These are phyloP conservation scores for Penicillium sp. DNA, from an alignment of 2,329 filamentous ascomycete genomes.

Conservation along the genomic window DNA sequence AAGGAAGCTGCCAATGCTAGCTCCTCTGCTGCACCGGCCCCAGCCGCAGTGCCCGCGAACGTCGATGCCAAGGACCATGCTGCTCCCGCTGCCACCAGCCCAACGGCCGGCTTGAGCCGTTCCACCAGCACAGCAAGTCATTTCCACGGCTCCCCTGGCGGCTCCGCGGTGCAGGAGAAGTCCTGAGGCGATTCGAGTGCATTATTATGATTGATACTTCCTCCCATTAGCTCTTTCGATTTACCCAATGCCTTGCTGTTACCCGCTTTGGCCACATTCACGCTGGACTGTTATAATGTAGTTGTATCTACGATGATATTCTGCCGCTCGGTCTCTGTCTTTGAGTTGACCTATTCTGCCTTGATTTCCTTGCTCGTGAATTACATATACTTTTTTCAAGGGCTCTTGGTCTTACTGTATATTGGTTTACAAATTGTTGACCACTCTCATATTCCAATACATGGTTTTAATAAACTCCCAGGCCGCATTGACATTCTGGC, in stretches of 20 bases:
- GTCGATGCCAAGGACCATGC: conserved; percentile 6
- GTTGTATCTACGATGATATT: background rate
- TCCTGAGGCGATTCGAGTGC: background rate
- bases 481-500: background rate
- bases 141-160: conserved; percentile 32
- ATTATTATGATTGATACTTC: background rate
- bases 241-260: background rate
- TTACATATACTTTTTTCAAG: background rate
- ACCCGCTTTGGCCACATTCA: background rate
- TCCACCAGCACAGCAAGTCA: conserved; percentile 28
- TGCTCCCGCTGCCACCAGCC: conserved; percentile 4
- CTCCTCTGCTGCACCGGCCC: background rate
- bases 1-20: conserved; percentile 6
- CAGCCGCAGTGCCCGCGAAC: background rate
- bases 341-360: background rate
- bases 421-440: conserved; percentile 8
- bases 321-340: background rate
- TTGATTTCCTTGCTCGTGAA: background rate
- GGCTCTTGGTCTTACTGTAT: background rate
- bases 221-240: background rate
- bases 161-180: conserved; percentile 22
- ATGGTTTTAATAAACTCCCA: background rate
- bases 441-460: conserved; percentile 5
- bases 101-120: conserved; percentile 22
- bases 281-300: conserved; percentile 2